Conservation (phyloP, 2,329 filamentous ascomycete species). For the Ilyonectria sp. region DNA sequence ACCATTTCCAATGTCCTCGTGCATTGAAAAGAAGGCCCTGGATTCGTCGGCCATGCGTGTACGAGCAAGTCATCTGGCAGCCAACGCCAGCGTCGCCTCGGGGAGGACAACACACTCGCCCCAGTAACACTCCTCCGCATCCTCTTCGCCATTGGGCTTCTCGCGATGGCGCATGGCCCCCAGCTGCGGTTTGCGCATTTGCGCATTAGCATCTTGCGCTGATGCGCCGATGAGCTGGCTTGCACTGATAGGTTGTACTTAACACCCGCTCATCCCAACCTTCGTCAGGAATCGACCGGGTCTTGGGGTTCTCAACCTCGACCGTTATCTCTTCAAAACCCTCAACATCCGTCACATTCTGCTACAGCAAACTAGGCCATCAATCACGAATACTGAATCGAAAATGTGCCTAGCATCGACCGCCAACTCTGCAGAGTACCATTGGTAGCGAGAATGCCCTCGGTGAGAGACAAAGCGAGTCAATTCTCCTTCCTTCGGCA, state of each 20-base stretch:
- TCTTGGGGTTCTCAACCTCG: conserved; percentile 21
- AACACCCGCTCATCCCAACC: neutral
- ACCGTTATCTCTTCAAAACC: neutral
- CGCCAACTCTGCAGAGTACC: conserved; percentile 41
- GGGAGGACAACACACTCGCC: conserved; percentile 7
- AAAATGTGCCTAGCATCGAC: conserved; percentile 36
- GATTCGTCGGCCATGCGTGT: conserved; percentile 29
- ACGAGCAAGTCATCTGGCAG: conserved; percentile 40
- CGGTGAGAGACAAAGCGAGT: conserved; percentile 48
- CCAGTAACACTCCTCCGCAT: conserved; percentile 1
- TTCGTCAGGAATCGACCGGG: neutral
- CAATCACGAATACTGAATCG: conserved; percentile 4
- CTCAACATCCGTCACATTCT: neutral
- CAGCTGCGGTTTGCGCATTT: conserved; percentile 25
- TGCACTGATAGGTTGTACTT: conserved; percentile 25
- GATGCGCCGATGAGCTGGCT: conserved; percentile 27
- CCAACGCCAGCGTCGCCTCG: conserved; percentile 22
- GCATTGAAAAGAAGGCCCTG: conserved; percentile 26
- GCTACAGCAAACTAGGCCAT: neutral
- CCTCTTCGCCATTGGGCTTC: conserved; percentile 17
- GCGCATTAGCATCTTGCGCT: conserved; percentile 23
- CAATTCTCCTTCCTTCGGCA: conserved; percentile 41
- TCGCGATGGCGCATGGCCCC: conserved; percentile 13
- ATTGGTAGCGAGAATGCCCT: conserved; percentile 48
- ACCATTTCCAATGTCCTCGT: conserved; percentile 32